A percentile compares a stretch with the other conserved stretches of the same genome.
Evolutionary conservation across 1,284 basidiomycete species (phyloP).

Genomic region (Ceratorhiza oryzae-sativae): DNA sequence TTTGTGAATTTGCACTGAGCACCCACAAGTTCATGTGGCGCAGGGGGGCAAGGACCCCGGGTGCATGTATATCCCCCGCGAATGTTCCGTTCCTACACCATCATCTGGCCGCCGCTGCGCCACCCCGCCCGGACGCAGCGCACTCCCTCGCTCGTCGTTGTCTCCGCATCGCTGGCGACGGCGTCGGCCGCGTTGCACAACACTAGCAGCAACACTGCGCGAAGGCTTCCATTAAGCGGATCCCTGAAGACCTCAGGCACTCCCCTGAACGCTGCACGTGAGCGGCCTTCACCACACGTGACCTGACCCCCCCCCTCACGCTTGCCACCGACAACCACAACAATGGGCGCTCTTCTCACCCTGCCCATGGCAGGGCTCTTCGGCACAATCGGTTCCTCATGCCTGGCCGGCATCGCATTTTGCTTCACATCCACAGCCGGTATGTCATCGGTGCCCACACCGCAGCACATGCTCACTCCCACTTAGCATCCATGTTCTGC

Average conservation of each 20-base stretch:
- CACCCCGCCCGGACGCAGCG: too few relatives aligned
- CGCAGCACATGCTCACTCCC: conserved; percentile 37
- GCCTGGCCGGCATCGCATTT: conserved; percentile 80
- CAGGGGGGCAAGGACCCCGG: background rate
- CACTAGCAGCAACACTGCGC: too few relatives aligned
- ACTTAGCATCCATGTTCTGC: conserved; percentile 90
- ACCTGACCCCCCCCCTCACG: conserved; percentile 15
- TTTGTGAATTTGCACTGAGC: conserved; percentile 20
- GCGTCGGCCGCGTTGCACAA: too few relatives aligned
- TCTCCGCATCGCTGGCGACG: too few relatives aligned
- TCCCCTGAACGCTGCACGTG: too few relatives aligned
- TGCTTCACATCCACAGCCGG: conserved; percentile 85
- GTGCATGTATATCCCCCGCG: too few relatives aligned
- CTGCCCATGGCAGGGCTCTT: conserved; percentile 84
- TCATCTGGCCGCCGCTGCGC: background rate
- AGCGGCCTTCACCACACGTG: conserved; percentile 11
- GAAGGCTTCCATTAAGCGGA: too few relatives aligned
- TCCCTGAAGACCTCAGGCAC: too few relatives aligned
- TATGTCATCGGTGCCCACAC: conserved; percentile 45
- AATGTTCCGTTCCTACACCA: conserved; percentile 9
- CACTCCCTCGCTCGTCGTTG: too few relatives aligned
- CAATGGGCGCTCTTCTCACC: conserved; percentile 84
- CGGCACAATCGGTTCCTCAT: conserved; percentile 79
- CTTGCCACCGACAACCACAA: conserved; percentile 30
- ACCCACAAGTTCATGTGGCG: conserved; percentile 24